Percentiles rank a stretch among this genome's conserved stretches.
Evolutionary conservation across 192 early-diverging fungal genomes (phyloP).

Genomic region (Coemansia sp.): DNA sequence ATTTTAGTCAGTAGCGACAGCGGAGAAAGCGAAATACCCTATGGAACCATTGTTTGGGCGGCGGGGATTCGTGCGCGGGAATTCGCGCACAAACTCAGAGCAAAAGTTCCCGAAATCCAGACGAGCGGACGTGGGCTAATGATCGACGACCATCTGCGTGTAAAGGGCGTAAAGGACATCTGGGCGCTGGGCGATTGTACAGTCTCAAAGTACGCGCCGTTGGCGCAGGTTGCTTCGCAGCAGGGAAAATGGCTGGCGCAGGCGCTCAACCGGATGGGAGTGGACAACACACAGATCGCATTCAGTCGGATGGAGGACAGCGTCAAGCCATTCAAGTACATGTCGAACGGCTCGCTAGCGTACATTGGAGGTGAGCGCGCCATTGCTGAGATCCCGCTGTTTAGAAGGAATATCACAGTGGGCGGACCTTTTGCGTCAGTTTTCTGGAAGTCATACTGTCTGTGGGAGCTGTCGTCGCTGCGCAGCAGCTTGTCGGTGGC

Average conservation of each 20-base stretch:
- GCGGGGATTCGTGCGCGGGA: constrained; percentile 70
- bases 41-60: constrained; percentile 72
- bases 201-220: constrained; percentile 69
- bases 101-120: constrained; percentile 45
- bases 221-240: constrained; percentile 86
- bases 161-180: constrained; percentile 58
- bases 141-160: constrained; percentile 71
- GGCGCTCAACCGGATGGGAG: constrained; percentile 65
- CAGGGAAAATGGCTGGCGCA: constrained; percentile 85
- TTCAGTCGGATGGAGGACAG: constrained; percentile 20
- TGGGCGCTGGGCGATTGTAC: constrained; percentile 92
- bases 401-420: constrained; percentile 58
- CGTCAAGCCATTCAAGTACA: constrained; percentile 61
- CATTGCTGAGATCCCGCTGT: constrained; percentile 60
- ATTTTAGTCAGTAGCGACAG: constrained; percentile 48
- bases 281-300: constrained; percentile 17
- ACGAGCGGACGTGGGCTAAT: constrained; percentile 57
- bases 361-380: constrained; percentile 64
- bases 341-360: constrained; percentile 64
- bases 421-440: constrained; percentile 67
- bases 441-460: constrained; percentile 75
- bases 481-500: constrained; percentile 82
- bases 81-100: constrained; percentile 57
- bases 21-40: constrained; percentile 50
- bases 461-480: constrained; percentile 78